Evolutionary conservation across 2,329 filamentous ascomycete genomes (phyloP), one percentile per base, ranked within the genome.

Genomic region (Aspergillus fijiensis): DNA sequence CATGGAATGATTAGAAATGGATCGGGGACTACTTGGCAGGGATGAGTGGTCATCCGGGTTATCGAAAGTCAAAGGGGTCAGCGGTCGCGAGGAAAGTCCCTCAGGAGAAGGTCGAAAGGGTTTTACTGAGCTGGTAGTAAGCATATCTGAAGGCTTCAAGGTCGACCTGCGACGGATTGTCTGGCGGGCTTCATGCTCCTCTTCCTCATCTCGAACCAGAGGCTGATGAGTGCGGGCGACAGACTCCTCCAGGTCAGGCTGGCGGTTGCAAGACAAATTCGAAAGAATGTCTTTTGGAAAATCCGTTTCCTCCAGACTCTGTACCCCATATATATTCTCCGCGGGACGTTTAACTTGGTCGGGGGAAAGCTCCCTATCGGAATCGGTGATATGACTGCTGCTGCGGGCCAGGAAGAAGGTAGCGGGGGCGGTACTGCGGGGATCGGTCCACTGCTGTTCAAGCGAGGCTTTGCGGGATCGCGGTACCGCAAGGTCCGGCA

Each of bases 331-430:
- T 49, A 78, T 80, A 67, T 78, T 82, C 39, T 83, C 80, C 49
- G 66, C 69, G 21, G 67, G 65, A 14, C 69, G 69, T 4, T 69
- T 71, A 11, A 67, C 60, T n/a, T 73, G 64, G 35, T 68, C 65
- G 19, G 68, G 66, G 27, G 73, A 74, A 45, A 58, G 33, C 35
- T 64, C 59, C 27, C 23, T 27, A 33, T 72, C 71, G 61, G 53
- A 49, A 35, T 83, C 78, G 66, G 82, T 72, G 55, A 83, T 80
- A 60, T 79, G 76, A 67, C 82, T 12, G 14, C 14, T 35, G 33
- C 33, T 83, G 64, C 81, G 84, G 62, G 81, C 78, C 62, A 88
- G 76, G 72, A 87, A 87, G 78, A 87, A 87, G 55, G 83, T 83
- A 54, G 83, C 83, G 48, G 84, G 84, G 61, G 76, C 76, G 59